Conservation (phyloP, 2,329 filamentous ascomycete genomes). For the Aureobasidium subglaciale region DNA sequence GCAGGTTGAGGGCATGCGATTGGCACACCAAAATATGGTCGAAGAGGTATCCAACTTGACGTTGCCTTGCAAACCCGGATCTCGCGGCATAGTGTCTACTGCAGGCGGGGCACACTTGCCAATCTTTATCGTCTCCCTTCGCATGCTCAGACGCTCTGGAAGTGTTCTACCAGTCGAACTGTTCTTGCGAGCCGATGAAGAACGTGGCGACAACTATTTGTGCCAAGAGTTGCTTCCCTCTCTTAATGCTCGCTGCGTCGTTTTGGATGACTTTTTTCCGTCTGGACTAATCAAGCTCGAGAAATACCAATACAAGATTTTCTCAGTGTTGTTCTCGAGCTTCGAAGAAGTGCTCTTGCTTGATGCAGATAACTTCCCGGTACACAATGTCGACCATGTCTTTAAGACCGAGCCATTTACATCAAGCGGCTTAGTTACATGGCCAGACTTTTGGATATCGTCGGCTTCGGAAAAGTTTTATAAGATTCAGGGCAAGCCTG, state of each 20-base stretch:
- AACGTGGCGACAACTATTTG: conserved; percentile 35
- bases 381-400: conserved; percentile 33
- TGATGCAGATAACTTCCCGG: conserved; percentile 42
- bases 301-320: conserved; percentile 43
- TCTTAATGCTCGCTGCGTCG: conserved; percentile 37
- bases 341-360: conserved; percentile 45
- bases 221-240: conserved; percentile 39
- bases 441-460: conserved; percentile 43
- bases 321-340: conserved; percentile 44
- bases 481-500: conserved; percentile 32
- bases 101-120: conserved; percentile 13
- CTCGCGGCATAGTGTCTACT: conserved; percentile 14
- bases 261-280: conserved; percentile 37
- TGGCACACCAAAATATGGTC: conserved; percentile 1
- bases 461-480: conserved; percentile 35
- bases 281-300: conserved; percentile 27
- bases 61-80: not conserved
- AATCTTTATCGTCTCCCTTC: conserved; percentile 14
- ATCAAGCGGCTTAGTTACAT: conserved; percentile 36
- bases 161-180: conserved; percentile 41
- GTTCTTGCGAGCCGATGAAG: conserved; percentile 33
- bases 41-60: not conserved
- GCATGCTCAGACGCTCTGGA: conserved; percentile 38
- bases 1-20: conserved; percentile 5
- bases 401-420: conserved; percentile 38